Percentiles rank a stretch among this genome's conserved stretches.
Conservation (phyloP, 2,329 filamentous ascomycete species). For the Diaporthe velutina region DNA sequence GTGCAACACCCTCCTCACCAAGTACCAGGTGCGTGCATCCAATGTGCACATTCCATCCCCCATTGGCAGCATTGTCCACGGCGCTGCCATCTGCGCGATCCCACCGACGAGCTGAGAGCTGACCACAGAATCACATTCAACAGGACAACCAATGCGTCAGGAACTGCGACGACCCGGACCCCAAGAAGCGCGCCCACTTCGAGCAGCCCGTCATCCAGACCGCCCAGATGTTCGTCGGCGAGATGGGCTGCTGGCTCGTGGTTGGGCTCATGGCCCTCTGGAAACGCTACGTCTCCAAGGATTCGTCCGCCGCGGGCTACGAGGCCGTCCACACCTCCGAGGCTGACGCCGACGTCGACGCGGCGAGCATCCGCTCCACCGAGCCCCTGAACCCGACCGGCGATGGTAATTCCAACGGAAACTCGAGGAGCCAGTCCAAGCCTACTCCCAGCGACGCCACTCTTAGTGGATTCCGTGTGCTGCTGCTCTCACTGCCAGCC, state of each 20-base stretch:
- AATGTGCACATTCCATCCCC: neutral
- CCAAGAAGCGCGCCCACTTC: constrained; percentile 78
- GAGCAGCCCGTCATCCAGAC: constrained; percentile 98
- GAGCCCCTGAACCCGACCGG: constrained; percentile 56
- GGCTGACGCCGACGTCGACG: constrained; percentile 58
- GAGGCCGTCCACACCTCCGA: constrained; percentile 69
- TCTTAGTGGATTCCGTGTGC: constrained; percentile 78
- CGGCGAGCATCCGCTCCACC: constrained; percentile 58
- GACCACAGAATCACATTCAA: neutral
- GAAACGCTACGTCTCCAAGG: constrained; percentile 64
- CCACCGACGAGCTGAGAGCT: neutral
- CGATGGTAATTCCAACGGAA: constrained; percentile 57
- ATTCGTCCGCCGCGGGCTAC: constrained; percentile 68
- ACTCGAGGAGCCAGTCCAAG: constrained; percentile 46
- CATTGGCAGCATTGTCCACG: constrained; percentile 6
- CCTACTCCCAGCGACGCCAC: constrained; percentile 62
- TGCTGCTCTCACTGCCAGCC: constrained; percentile 85
- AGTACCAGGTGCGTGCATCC: constrained; percentile 80
- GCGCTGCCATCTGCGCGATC: neutral
- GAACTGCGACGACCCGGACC: constrained; percentile 81
- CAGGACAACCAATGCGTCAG: constrained; percentile 97
- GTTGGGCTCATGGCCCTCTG: constrained; percentile 79
- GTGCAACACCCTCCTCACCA: constrained; percentile 96
- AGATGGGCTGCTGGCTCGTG: constrained; percentile 96
- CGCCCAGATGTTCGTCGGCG: constrained; percentile 97